Evolutionary conservation across 176 grass and related monocot genomes (phyloP), one percentile per base, ranked within the genome.

Genomic region (Triticum urartu): DNA sequence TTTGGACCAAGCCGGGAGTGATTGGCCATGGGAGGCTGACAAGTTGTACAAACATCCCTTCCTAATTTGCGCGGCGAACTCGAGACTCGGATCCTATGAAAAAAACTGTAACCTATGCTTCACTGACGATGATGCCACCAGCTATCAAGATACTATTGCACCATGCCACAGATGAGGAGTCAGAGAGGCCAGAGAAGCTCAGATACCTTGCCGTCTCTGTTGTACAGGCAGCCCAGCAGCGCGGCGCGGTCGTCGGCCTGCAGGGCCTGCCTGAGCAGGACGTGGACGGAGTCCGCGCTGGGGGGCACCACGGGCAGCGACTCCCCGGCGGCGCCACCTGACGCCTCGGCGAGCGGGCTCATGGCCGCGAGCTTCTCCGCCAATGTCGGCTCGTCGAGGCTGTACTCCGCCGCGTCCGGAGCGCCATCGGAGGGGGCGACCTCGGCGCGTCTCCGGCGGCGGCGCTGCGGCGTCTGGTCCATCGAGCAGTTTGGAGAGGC

Each of bases 341-440:
- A 39, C 39, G 0, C 18, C 4, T 22, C 69, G 70, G 22, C 72
- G 42, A 42, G 42, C 72, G 47, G 72, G 42, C 0, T 28, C 72
- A 75, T 22, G 1, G 42, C 72, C 22, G 72, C 72, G 72, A 75
- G 72, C 72, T 75, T 75, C 72, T 75, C 72, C 13, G 42, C 72
- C 72, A 75, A 5, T 42, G 72, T 75, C 0, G 42, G 72, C 72
- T 75, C 72, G 72, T 8, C 42, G 22, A 75, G 72, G 72, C 47
- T 45, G 42, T 75, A 75, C 42, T 28, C 72, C 54, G 54, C 54
- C 54, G 54, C 18, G 18, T 0, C 54, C 3, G 72, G 24, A 1
- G 9, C 69, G 69, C 2, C 69, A 0, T 6, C 11, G 21, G 72
- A 43, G 1, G 72, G 47, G 22, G 42, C 42, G 1, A 1, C 8